Base-by-base conservation (phyloP, 2,329 filamentous ascomycete genomes). In the Ceratocystis harringtonii region DNA sequence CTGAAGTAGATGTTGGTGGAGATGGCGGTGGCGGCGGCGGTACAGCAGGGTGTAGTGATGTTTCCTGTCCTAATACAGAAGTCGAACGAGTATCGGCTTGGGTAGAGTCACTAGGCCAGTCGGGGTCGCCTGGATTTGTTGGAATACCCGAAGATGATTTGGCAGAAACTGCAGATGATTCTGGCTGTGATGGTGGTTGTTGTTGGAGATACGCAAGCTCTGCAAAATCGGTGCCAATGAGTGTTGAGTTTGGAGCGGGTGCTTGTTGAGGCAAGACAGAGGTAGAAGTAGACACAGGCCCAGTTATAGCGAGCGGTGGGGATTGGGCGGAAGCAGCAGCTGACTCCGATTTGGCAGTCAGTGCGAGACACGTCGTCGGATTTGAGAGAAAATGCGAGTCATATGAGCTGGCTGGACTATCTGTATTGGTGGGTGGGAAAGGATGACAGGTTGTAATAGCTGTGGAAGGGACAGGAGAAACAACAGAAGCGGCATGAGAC, bases 51-150 rank as follows among this genome's bases (percentile, higher is more conserved):
- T 5, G 44, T 52, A 32, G 2, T 32, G 52, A 17, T 57, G 52
- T 19, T 57, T 57, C 25, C 7, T 17, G 7, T 3, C 25, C 25
- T n/a, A 22, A 30, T 32, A 22, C 30, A n/a, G 50, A 44, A 19
- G 52, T 19, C 15, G 28, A 17, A 4, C 28, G 12, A n/a, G 25
- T 30, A 22, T 57, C 52, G 8, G 52, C 63, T 17, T 63, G 36
- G 43, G 61, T 66, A 30, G 61, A 63, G 36, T 66, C 61, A 36
- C 65, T 66, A 22, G 65, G 30, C 61, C 61, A 63, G 19, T 66
- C 65, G 8, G 50, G 19, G 22, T 63, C 61, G 28, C 32, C 32
- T 10, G 32, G 8, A 10, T 66, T 50, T 64, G 32, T 22, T 22
- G 22, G 17, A 19, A 36, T 6, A 60, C 52, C 58, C 5, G 32